phyloP scores from a whole-genome alignment of 495 filamentous ascomycete genomes.

The Amorphotheca resinae region DNA sequence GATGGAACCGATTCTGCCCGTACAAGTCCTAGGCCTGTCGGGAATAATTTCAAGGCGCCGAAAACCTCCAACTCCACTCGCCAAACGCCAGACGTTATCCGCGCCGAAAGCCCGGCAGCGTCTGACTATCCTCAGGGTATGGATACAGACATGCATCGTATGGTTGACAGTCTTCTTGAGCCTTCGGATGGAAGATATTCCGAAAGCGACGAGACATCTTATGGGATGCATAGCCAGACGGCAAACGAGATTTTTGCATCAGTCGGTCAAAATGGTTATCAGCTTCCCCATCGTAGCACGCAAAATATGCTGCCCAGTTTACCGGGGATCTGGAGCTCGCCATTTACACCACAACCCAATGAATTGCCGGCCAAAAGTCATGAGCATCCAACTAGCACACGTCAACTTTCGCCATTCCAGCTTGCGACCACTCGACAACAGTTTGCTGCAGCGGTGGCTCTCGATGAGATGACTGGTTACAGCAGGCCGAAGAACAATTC shows the following conservation, averaged over 20 bases:
- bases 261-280: constrained; percentile 1
- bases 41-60: not conserved
- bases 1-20: not conserved
- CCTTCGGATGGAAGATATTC: constrained; percentile 1
- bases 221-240: constrained; percentile 19
- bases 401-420: constrained; percentile 11
- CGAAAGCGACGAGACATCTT: constrained; percentile 22
- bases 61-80: not conserved
- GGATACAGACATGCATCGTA: constrained; percentile 37
- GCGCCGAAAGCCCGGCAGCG: constrained; percentile 16
- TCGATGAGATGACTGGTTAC: constrained; percentile 12
- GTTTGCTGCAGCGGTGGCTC: constrained; percentile 8
- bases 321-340: constrained; percentile 13
- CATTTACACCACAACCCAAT: constrained; percentile 20
- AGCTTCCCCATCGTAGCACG: constrained; percentile 5
- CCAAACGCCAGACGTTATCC: not conserved
- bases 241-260: constrained; percentile 19
- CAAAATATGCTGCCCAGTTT: constrained; percentile 17
- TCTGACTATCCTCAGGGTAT: constrained; percentile 24
- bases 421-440: constrained; percentile 11
- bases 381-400: constrained; percentile 3
- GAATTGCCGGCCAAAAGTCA: constrained; percentile 15
- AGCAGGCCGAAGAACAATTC: not conserved
- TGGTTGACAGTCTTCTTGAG: constrained; percentile 52
- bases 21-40: not conserved